Evolutionary conservation across 2,329 filamentous ascomycete species (phyloP).

Genomic region (Trichocomaceae sp.): DNA sequence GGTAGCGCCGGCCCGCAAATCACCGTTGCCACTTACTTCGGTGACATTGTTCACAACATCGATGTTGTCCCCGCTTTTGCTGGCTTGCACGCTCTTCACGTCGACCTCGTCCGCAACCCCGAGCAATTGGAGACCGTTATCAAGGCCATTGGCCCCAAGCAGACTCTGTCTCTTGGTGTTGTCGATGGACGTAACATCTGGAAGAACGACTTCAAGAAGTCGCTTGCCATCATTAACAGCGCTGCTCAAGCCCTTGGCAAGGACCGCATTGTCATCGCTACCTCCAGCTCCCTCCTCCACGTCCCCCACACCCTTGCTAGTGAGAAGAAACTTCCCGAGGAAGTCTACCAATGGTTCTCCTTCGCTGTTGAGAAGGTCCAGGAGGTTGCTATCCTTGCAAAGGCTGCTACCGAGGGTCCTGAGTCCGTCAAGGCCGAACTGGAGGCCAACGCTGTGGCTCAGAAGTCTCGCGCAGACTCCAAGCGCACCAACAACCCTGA

Average conservation of each 20-base stretch:
- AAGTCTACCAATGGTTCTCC: constrained; percentile 97
- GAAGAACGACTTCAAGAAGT: constrained; percentile 98
- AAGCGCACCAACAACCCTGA: constrained; percentile 93
- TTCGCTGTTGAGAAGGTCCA: constrained; percentile 92
- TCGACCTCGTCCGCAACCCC: constrained; percentile 96
- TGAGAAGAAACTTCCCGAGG: constrained; percentile 95
- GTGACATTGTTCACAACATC: constrained; percentile 98
- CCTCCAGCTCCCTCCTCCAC: constrained; percentile 95
- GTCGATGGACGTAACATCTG: constrained; percentile 99
- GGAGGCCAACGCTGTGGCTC: constrained; percentile 93
- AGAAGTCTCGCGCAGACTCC: constrained; percentile 84
- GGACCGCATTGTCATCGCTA: constrained; percentile 94
- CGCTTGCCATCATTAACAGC: constrained; percentile 82
- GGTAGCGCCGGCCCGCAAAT: constrained; percentile 79
- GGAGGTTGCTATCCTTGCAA: constrained; percentile 88
- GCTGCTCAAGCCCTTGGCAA: constrained; percentile 95
- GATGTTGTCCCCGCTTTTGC: constrained; percentile 70
- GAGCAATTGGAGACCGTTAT: constrained; percentile 90
- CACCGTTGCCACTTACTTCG: constrained; percentile 94
- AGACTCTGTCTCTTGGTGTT: constrained; percentile 88
- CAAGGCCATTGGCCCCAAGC: constrained; percentile 75
- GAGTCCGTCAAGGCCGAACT: constrained; percentile 79
- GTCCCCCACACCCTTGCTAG: constrained; percentile 95
- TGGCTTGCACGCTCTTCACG: constrained; percentile 75
- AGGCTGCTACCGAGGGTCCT: constrained; percentile 90